These are phyloP conservation scores for Solanum gandarillasii DNA, from an alignment of 257 asterid genomes.

Conservation along the genomic window DNA sequence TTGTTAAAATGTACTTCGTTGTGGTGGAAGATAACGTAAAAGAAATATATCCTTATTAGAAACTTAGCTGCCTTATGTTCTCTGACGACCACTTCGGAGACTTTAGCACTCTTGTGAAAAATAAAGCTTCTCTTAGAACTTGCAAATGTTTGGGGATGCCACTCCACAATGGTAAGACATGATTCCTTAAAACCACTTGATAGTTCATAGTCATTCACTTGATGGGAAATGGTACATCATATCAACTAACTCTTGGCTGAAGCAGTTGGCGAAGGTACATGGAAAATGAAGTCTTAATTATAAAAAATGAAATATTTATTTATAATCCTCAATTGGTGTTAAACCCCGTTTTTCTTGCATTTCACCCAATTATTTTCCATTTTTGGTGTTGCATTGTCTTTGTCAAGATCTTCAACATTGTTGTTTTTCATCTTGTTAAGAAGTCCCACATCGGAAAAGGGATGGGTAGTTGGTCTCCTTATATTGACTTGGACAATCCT, in stretches of 20 bases:
- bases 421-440: neutral
- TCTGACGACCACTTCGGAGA: neutral
- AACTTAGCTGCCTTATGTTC: neutral
- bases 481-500: neutral
- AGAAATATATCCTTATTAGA: neutral
- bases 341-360: neutral
- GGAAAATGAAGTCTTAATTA: neutral
- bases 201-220: neutral
- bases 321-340: neutral
- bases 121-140: neutral
- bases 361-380: neutral
- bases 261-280: neutral
- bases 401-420: neutral
- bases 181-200: neutral
- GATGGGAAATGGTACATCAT: neutral
- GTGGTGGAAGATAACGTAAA: neutral
- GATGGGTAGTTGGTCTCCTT: neutral
- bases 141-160: neutral
- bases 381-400: neutral
- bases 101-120: neutral
- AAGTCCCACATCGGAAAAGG: neutral
- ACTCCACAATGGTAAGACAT: neutral
- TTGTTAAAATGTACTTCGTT: neutral
- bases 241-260: neutral
- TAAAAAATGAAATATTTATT: neutral